Base-by-base conservation (phyloP, 202 grass and related monocot species). In the Setaria italica region DNA sequence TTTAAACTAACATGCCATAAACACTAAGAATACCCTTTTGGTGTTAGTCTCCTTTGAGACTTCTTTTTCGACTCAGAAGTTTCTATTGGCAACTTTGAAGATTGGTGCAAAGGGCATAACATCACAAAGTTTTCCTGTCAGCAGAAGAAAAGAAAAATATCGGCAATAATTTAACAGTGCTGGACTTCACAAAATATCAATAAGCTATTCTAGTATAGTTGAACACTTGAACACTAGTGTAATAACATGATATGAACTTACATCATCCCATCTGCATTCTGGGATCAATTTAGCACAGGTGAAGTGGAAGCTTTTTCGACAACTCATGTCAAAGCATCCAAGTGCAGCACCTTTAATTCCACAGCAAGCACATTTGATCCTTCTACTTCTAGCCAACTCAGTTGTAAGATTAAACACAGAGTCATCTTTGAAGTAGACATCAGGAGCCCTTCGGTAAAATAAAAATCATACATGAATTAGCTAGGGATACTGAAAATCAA, bases 101-200 rank as follows among this genome's bases (percentile, higher is more conserved):
- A 90, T 21, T 15, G 62, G 85, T 98, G 95, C 21, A 95, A 83
- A 75, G 93, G 93, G 78, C 95, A 98, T 43, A 98, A 67, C 95
- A 98, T 94, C 84, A 98, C 93, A 90, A 98, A 98, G 57, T 98
- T 98, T 86, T 95, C 87, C 95, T 98, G 89, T 17, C 48, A 86
- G 15, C 49, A 56, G 55, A 55, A 75, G 50, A 55, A 43, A 74
- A 75, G 69, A 76, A 32, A 50, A 29, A 9, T 20, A 58, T 62
- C 49, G 41, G 43, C 46, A 84, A 69, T 79, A 34, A 87, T 42
- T 16, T 62, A 25, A 16, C 34, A 68, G 59, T 82, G 66, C 58
- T 60, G 21, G 13, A 82, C 29, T 42, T 76, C 47, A 17, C 34
- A 43, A 45, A 85, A 20, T n/a, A 6, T 57, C 3, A 56, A 85